Evolutionary conservation across 352 stramenopile species (phyloP).

Genomic region (Blastocystis hominis): DNA sequence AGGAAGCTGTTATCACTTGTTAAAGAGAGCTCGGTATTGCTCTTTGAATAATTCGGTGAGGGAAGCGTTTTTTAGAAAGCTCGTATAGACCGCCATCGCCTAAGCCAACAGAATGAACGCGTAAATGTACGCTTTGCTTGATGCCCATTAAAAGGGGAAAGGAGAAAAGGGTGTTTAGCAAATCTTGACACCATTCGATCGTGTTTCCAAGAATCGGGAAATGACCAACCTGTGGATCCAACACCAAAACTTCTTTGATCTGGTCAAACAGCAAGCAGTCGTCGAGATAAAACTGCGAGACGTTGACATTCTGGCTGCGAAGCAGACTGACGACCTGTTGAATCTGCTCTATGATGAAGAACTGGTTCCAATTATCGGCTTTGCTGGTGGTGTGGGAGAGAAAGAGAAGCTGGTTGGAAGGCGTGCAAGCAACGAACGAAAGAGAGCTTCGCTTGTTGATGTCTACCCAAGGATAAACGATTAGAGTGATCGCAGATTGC

Average conservation of each 20-base stretch:
- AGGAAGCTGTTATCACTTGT: neutral
- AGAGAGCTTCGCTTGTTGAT: conserved; percentile 17
- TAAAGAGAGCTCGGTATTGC: neutral
- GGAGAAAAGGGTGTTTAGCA: neutral
- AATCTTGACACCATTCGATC: neutral
- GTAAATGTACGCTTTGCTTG: neutral
- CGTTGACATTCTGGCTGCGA: neutral
- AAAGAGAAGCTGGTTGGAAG: neutral
- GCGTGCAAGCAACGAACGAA: neutral
- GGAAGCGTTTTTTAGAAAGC: neutral
- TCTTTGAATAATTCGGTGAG: neutral
- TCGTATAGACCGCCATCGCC: neutral
- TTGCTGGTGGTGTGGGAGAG: neutral
- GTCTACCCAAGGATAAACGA: neutral
- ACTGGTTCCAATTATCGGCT: neutral
- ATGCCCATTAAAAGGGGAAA: neutral
- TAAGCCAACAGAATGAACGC: neutral
- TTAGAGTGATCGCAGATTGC: neutral
- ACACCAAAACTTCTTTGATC: neutral
- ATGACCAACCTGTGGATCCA: neutral
- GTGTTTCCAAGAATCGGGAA: neutral
- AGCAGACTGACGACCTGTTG: neutral
- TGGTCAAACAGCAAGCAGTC: neutral
- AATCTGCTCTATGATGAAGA: neutral
- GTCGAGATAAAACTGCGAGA: neutral